These are phyloP conservation scores for Lachancea sp. DNA, from an alignment of 805 yeast species.

Conservation along the genomic window DNA sequence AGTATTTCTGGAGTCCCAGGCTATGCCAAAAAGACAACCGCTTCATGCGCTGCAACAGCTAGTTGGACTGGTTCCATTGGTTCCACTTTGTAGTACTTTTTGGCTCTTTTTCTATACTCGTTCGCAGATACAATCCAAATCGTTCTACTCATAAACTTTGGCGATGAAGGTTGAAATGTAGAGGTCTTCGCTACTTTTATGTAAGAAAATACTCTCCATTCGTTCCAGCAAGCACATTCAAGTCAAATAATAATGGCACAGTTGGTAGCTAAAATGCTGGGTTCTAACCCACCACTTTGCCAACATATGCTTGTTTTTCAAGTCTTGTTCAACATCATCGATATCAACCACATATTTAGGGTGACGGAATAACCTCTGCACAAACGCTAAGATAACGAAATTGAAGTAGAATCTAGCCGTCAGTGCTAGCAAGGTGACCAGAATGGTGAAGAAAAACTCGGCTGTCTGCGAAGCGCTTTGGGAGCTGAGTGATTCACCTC, in stretches of 20 bases:
- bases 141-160: too few species aligned
- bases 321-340: slow-evolving; percentile 33
- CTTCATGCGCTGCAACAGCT: slow-evolving; percentile 58
- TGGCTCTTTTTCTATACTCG: too few species aligned
- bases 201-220: too few species aligned
- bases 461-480: slow-evolving; percentile 59
- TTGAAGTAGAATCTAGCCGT: slow-evolving; percentile 53
- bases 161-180: too few species aligned
- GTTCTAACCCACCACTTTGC: slow-evolving; percentile 28
- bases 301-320: slow-evolving; percentile 30
- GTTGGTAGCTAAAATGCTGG: slow-evolving; percentile 29
- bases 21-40: slow-evolving; percentile 49
- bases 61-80: slow-evolving; percentile 50
- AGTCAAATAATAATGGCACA: slow-evolving; percentile 18
- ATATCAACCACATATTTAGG: slow-evolving; percentile 38
- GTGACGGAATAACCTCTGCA: slow-evolving; percentile 47
- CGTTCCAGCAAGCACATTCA: neutral
- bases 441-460: slow-evolving; percentile 52
- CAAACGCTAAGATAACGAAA: slow-evolving; percentile 51
- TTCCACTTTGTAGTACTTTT: slow-evolving; percentile 32
- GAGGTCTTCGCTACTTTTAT: too few species aligned
- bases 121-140: too few species aligned
- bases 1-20: slow-evolving; percentile 42
- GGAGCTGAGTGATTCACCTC: slow-evolving; percentile 30
- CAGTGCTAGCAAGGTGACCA: slow-evolving; percentile 44